A percentile compares a stretch with the other conserved stretches of the same genome.
Evolutionary conservation across 75 land plant genomes (phyloP).

Genomic region (Gnetum montanum): DNA sequence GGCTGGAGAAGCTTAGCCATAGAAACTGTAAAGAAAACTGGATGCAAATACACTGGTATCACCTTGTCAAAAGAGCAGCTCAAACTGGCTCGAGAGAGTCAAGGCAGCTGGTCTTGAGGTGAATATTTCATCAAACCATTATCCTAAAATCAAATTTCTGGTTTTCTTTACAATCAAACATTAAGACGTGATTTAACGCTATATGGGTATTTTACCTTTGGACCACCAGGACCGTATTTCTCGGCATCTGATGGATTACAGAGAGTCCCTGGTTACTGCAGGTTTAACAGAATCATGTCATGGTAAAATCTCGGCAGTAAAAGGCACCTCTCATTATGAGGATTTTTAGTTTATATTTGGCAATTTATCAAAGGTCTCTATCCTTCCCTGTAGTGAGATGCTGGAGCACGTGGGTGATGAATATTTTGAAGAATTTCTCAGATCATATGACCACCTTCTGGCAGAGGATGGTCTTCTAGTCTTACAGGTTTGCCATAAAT

Average conservation of each 20-base stretch:
- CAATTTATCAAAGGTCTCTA: not conserved
- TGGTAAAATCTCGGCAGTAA: constrained; percentile 48
- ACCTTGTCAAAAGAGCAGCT: constrained; percentile 44
- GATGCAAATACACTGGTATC: constrained; percentile 92
- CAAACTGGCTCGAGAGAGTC: constrained; percentile 20
- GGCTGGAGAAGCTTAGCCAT: constrained; percentile 95
- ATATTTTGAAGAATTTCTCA: constrained; percentile 67
- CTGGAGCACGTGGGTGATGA: constrained; percentile 87
- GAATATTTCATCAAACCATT: not conserved
- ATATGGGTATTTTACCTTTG: too few relatives aligned
- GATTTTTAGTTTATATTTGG: not conserved
- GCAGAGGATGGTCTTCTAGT: constrained; percentile 75
- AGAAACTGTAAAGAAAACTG: constrained; percentile 77
- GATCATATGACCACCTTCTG: constrained; percentile 61
- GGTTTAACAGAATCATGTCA: constrained; percentile 81
- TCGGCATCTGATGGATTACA: constrained; percentile 65
- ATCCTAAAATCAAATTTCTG: too few relatives aligned
- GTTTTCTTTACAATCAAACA: too few relatives aligned
- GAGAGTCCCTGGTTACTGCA: constrained; percentile 38
- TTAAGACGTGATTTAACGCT: too few relatives aligned
- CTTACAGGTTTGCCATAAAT: constrained; percentile 48
- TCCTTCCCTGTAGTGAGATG: constrained; percentile 67
- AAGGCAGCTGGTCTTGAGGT: constrained; percentile 21
- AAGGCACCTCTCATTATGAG: not conserved
- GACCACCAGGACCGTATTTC: constrained; percentile 78